Conservation (phyloP, 2,329 filamentous ascomycete species). For the Colletotrichum sp. region DNA sequence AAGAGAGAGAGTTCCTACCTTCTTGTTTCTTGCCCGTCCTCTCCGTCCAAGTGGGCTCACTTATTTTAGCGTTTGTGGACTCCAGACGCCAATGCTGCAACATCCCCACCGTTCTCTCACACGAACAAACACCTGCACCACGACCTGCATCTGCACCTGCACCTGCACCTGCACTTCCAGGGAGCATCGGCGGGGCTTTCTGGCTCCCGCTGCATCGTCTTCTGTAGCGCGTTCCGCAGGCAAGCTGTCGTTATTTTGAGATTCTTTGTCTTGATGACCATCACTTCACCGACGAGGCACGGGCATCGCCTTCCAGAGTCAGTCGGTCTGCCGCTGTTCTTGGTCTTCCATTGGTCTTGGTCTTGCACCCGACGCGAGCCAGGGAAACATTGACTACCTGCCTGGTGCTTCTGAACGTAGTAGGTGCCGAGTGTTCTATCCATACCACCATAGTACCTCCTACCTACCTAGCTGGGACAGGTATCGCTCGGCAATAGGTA, state of each 20-base stretch:
- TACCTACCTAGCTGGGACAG: neutral
- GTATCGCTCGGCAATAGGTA: neutral
- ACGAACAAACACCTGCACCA: neutral
- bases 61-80: neutral
- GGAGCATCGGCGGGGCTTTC: neutral
- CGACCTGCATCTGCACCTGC: neutral
- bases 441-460: neutral
- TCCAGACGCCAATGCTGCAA: conserved; percentile 6
- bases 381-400: too few relatives aligned
- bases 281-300: neutral
- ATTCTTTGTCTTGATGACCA: neutral
- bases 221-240: neutral
- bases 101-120: conserved; percentile 3
- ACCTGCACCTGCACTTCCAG: neutral
- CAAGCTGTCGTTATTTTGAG: neutral
- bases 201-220: neutral
- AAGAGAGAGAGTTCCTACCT: too few relatives aligned
- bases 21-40: neutral
- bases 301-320: neutral
- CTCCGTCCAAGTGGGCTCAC: neutral
- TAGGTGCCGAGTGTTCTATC: too few relatives aligned
- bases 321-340: neutral
- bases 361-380: neutral
- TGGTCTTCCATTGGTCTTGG: neutral
- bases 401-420: too few relatives aligned